Evolutionary conservation across 1,284 basidiomycete species (phyloP).

Genomic region (Heliocybe sulcata): DNA sequence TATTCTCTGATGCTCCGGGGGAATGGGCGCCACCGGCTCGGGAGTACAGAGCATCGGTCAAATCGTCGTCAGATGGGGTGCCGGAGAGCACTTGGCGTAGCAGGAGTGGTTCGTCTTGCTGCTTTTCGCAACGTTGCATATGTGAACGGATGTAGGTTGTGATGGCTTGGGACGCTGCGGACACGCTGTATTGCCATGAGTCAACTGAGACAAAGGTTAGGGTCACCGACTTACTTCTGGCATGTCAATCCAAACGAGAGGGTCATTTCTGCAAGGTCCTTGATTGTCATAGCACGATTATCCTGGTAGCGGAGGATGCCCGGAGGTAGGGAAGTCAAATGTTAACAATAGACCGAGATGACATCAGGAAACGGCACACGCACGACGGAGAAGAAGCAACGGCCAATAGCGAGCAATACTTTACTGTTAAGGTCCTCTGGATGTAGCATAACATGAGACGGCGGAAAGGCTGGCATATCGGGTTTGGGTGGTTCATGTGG

Average conservation of each 20-base stretch:
- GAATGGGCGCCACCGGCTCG: slow-evolving; percentile 59
- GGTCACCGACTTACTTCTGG: slow-evolving; percentile 51
- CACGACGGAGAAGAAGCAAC: slow-evolving; percentile 65
- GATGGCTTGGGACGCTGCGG: slow-evolving; percentile 72
- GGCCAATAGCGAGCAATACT: slow-evolving; percentile 63
- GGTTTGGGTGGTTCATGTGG: slow-evolving; percentile 4
- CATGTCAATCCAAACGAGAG: slow-evolving; percentile 57
- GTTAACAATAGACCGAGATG: slow-evolving; percentile 6
- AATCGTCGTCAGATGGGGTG: slow-evolving; percentile 60
- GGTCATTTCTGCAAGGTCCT: slow-evolving; percentile 68
- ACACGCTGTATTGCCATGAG: slow-evolving; percentile 37
- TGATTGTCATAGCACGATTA: slow-evolving; percentile 77
- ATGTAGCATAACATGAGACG: slow-evolving; percentile 55
- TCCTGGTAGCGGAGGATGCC: slow-evolving; percentile 30
- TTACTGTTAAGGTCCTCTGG: slow-evolving; percentile 64
- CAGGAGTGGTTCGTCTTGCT: slow-evolving; percentile 66
- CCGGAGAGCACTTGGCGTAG: slow-evolving; percentile 67
- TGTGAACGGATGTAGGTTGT: slow-evolving; percentile 72
- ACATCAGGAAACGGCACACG: slow-evolving; percentile 21
- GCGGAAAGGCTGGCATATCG: slow-evolving; percentile 42
- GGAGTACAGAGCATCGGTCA: slow-evolving; percentile 63
- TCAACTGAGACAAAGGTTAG: slow-evolving; percentile 9
- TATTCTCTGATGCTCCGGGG: slow-evolving; percentile 33
- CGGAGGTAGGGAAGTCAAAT: slow-evolving; percentile 8
- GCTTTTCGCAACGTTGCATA: slow-evolving; percentile 56